These are phyloP conservation scores for Parvularia atlantis DNA, from an alignment of 78 protist genomes.

Conservation along the genomic window DNA sequence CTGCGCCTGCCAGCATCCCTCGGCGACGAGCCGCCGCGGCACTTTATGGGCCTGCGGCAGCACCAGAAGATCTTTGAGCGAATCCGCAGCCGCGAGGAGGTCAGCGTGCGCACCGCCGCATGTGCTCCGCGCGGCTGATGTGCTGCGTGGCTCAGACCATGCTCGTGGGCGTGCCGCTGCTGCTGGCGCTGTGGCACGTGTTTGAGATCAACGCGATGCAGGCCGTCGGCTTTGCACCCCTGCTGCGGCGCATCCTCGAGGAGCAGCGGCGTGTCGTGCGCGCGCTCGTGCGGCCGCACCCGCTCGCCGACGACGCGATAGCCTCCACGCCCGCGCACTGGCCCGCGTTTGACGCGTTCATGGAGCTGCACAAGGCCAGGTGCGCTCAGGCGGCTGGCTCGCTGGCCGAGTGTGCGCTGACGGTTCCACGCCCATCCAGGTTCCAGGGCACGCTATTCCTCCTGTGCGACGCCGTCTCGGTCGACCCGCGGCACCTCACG, in stretches of 20 bases:
- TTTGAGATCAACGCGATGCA: background rate
- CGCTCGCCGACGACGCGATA: background rate
- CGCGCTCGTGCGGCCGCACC: background rate
- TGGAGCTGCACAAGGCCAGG: too few relatives aligned
- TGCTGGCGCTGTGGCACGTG: background rate
- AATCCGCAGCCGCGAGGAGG: too few relatives aligned
- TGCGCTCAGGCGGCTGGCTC: too few relatives aligned
- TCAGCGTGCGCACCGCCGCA: too few relatives aligned
- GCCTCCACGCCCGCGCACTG: too few relatives aligned
- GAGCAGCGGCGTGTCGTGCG: background rate
- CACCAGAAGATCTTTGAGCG: too few relatives aligned
- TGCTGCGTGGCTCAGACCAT: too few relatives aligned
- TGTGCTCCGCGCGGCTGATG: too few relatives aligned
- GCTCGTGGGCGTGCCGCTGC: background rate
- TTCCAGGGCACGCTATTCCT: background rate
- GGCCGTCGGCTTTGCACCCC: background rate
- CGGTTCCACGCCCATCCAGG: background rate
- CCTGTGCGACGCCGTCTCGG: background rate
- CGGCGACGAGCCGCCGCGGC: too few relatives aligned
- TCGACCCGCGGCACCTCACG: background rate
- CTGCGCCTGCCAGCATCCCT: too few relatives aligned
- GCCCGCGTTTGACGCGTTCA: too few relatives aligned
- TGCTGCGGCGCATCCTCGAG: background rate
- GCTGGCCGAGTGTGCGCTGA: background rate
- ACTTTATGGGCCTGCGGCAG: background rate